phyloP scores from a whole-genome alignment of 352 stramenopile genomes.

The Pythium volutum region DNA sequence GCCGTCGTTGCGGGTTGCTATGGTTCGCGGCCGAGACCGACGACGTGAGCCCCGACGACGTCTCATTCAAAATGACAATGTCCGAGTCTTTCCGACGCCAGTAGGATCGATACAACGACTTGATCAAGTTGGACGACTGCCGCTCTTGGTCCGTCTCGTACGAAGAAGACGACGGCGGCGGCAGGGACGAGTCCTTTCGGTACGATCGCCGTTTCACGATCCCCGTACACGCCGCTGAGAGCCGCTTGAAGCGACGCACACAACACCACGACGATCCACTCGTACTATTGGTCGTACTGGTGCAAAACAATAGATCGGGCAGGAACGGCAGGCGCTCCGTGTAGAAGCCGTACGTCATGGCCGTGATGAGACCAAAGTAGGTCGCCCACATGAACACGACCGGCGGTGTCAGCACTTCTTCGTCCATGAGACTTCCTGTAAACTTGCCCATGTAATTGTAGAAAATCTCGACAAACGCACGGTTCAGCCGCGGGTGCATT shows the following conservation, averaged over 20 bases:
- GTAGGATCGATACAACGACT: constrained; percentile 44
- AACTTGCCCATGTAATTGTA: constrained; percentile 65
- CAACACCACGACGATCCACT: constrained; percentile 8
- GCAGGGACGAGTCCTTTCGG: constrained; percentile 47
- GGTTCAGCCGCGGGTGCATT: constrained; percentile 63
- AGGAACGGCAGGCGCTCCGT: constrained; percentile 47
- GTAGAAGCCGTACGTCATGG: constrained; percentile 58
- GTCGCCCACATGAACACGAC: constrained; percentile 52
- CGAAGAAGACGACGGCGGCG: not conserved
- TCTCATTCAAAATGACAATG: constrained; percentile 24
- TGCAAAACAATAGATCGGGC: constrained; percentile 43
- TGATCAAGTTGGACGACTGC: constrained; percentile 20
- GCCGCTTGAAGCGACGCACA: not conserved
- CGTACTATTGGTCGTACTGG: constrained; percentile 11
- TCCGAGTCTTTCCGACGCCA: constrained; percentile 36
- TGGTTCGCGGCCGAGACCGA: constrained; percentile 16
- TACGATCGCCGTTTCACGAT: constrained; percentile 10
- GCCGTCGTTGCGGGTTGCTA: constrained; percentile 7
- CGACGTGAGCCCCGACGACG: constrained; percentile 22
- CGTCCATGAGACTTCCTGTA: constrained; percentile 50
- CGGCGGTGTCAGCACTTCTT: constrained; percentile 54
- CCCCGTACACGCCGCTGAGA: not conserved
- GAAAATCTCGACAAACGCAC: constrained; percentile 65
- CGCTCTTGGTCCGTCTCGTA: not conserved
- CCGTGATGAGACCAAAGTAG: constrained; percentile 40